Conservation (phyloP, 129 eudicot species). For the Centella asiatica region DNA sequence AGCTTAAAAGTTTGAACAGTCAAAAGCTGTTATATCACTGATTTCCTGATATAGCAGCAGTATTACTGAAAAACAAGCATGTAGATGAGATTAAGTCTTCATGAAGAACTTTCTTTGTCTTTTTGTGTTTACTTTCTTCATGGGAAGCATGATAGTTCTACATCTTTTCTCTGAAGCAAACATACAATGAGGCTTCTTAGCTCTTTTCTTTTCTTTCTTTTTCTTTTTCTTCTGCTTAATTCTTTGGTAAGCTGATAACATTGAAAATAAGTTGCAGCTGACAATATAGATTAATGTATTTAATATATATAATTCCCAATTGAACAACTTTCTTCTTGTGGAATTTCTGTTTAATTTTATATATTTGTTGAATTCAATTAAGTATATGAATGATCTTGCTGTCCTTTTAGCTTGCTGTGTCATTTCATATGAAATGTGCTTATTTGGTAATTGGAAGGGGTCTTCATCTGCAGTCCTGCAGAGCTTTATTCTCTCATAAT, state of each 20-base stretch:
- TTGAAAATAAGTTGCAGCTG: neutral
- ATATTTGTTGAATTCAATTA: no score
- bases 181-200: neutral
- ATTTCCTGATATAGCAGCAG: no score
- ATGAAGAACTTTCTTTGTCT: neutral
- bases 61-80: no score
- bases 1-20: no score
- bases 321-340: no score
- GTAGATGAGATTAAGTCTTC: no score
- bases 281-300: no score
- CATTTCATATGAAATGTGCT: neutral
- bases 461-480: neutral
- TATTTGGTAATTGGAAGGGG: neutral
- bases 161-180: neutral
- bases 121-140: slow-evolving; percentile 2
- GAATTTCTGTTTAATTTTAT: no score
- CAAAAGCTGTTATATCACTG: no score
- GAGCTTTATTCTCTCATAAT: neutral
- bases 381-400: neutral
- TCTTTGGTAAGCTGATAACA: neutral
- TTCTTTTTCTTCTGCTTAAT: neutral
- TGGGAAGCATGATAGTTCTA: neutral
- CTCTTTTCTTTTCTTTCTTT: neutral
- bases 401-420: neutral
- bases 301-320: no score